Base-by-base conservation (phyloP, 1,284 basidiomycete genomes). In the Puccinia coronata region DNA sequence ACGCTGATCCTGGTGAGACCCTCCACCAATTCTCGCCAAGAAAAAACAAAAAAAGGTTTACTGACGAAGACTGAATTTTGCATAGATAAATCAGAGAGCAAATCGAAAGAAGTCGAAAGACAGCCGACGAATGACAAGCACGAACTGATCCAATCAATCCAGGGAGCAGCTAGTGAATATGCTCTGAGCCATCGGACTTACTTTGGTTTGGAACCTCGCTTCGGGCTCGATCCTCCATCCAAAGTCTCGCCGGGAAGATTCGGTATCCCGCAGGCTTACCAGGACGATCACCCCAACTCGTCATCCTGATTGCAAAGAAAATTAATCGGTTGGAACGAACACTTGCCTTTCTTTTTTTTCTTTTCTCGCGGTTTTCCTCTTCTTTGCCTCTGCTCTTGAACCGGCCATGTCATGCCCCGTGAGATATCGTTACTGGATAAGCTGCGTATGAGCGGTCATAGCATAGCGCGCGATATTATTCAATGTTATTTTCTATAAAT, bases 211-310 rank as follows among this genome's bases (percentile, higher is more conserved):
- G 96, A 98, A 83, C 88, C 90, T 39, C 89, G 93, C 14, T 84
- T 92, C 20, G 95, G 94, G 0, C 87, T 92, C 85, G 93, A 96
- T 84, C 90, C 89, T 12, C 95, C 96, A 0, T 90, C 92, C 82
- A 85, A 91, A 67, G 87, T 99, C 77, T 94, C 98, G 87, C 92
- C 96, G 86, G 96, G 94, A 0, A 88, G 94, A 81, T 93, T 90
- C 83, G 96, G 96, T 4, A 93, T 97, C 72, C 95, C 96, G 43
- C 90, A 92, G 83, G 93, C 92, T 5, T 98, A 99, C 86, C 87
- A 89, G 20, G 88, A 75, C 76, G 80, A 71, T 67, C 80, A 78
- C 53, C 67, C 67, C 41, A n/a, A 41, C 36, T 41, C 61, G 36
- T 8, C 61, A 12, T 65, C 61, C n/a, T 65, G 61, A 65, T 65